Percentiles rank a stretch among this genome's conserved stretches.
These are phyloP conservation scores for Yamadazyma insecticola DNA, from an alignment of 805 yeast genomes.

Conservation along the genomic window DNA sequence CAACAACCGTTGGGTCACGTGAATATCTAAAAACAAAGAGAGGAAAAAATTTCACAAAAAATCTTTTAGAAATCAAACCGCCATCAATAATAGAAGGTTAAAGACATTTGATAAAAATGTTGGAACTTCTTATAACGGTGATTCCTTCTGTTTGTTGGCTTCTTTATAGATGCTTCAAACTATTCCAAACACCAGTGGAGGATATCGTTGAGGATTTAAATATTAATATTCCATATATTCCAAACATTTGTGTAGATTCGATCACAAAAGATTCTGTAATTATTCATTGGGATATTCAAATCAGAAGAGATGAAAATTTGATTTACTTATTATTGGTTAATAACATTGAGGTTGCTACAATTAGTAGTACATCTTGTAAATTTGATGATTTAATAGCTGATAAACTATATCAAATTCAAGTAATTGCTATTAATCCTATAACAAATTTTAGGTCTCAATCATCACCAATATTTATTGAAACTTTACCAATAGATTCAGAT, in stretches of 20 bases:
- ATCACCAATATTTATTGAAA: slow-evolving; percentile 27
- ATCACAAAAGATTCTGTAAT: slow-evolving; percentile 42
- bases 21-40: no score
- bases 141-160: slow-evolving; percentile 37
- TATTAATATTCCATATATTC: slow-evolving; percentile 53
- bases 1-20: no score
- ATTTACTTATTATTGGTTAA: slow-evolving; percentile 31
- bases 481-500: slow-evolving; percentile 15
- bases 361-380: slow-evolving; percentile 30
- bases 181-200: slow-evolving; percentile 42
- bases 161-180: slow-evolving; percentile 31
- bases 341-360: slow-evolving; percentile 31
- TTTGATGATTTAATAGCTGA: slow-evolving; percentile 23
- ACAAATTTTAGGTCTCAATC: slow-evolving; percentile 33
- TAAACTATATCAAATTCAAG: slow-evolving; percentile 29
- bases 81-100: no score
- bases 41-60: no score
- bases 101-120: no score
- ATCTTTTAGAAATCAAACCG: no score
- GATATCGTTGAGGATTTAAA: slow-evolving; percentile 39
- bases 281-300: slow-evolving; percentile 52
- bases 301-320: slow-evolving; percentile 23
- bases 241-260: slow-evolving; percentile 51
- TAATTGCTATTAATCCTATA: slow-evolving; percentile 31
- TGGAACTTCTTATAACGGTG: slow-evolving; percentile 23